These are phyloP conservation scores for Aureobasidium subglaciale DNA, from an alignment of 2,329 filamentous ascomycete genomes.

Conservation along the genomic window DNA sequence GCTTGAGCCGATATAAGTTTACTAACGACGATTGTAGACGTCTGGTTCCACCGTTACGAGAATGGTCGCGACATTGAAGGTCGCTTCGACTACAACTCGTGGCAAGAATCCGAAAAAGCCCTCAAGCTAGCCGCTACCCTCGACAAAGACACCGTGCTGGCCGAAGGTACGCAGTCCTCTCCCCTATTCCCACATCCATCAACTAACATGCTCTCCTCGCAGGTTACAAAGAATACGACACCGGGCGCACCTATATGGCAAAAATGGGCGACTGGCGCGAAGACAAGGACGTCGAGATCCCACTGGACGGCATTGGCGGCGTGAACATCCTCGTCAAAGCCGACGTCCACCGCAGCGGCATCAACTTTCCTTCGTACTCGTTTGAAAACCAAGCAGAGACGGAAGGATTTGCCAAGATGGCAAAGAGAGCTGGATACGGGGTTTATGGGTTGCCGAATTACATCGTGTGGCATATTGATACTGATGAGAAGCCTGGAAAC, in stretches of 20 bases:
- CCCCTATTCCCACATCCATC: neutral
- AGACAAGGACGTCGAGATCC: slow-evolving; percentile 85
- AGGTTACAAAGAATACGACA: slow-evolving; percentile 92
- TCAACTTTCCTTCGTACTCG: slow-evolving; percentile 94
- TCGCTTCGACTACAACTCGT: slow-evolving; percentile 98
- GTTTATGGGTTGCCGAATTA: slow-evolving; percentile 94
- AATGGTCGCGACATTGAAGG: slow-evolving; percentile 80
- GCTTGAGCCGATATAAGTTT: neutral
- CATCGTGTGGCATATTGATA: slow-evolving; percentile 97
- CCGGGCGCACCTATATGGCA: slow-evolving; percentile 83
- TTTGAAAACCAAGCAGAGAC: slow-evolving; percentile 99
- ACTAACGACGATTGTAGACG: slow-evolving; percentile 49
- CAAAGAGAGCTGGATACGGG: slow-evolving; percentile 86
- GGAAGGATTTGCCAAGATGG: slow-evolving; percentile 98
- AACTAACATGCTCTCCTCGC: slow-evolving; percentile 9
- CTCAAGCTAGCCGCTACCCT: slow-evolving; percentile 66
- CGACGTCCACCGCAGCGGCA: slow-evolving; percentile 94
- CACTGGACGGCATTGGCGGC: slow-evolving; percentile 91
- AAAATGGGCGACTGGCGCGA: slow-evolving; percentile 85
- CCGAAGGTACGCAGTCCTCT: slow-evolving; percentile 63
- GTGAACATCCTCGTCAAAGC: slow-evolving; percentile 98
- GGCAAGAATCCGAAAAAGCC: slow-evolving; percentile 86
- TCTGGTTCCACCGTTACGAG: slow-evolving; percentile 92
- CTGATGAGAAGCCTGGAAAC: slow-evolving; percentile 87
- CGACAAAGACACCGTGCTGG: slow-evolving; percentile 74